phyloP scores from a whole-genome alignment of 768 basidiomycete species.

The Coprinellus aureogranulatus region DNA sequence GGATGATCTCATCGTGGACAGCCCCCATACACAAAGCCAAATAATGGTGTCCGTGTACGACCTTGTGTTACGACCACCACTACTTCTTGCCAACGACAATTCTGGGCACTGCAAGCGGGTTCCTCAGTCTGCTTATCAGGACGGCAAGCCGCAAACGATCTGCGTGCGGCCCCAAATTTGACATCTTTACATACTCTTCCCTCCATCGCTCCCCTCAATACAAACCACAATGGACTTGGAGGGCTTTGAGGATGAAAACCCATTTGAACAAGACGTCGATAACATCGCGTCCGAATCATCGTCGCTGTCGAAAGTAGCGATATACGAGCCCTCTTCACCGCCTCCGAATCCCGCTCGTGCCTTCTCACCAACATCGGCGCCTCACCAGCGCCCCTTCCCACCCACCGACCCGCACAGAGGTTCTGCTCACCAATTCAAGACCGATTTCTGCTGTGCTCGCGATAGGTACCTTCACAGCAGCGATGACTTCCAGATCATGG shows the following conservation, averaged over 20 bases:
- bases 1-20: conserved; percentile 19
- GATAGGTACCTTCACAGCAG: conserved; percentile 80
- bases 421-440: conserved; percentile 57
- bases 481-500: conserved; percentile 78
- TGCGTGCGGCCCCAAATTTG: too few relatives aligned
- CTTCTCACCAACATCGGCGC: conserved; percentile 47
- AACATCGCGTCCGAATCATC: conserved; percentile 50
- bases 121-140: too few relatives aligned
- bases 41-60: conserved; percentile 26
- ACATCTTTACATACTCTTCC: too few relatives aligned
- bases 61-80: neutral
- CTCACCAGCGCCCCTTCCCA: conserved; percentile 46
- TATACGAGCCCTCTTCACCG: conserved; percentile 50
- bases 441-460: conserved; percentile 72
- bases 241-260: conserved; percentile 64
- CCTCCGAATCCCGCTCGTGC: conserved; percentile 51
- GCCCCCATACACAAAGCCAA: conserved; percentile 33
- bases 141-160: too few relatives aligned
- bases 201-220: neutral
- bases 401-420: conserved; percentile 57
- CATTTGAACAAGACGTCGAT: conserved; percentile 54
- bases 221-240: conserved; percentile 32
- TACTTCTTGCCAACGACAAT: neutral
- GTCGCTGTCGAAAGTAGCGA: conserved; percentile 50
- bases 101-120: neutral